Percentiles rank a stretch among this genome's conserved stretches.
phyloP scores from a whole-genome alignment of 345 rosid species.

The Lumnitzera racemosa region DNA sequence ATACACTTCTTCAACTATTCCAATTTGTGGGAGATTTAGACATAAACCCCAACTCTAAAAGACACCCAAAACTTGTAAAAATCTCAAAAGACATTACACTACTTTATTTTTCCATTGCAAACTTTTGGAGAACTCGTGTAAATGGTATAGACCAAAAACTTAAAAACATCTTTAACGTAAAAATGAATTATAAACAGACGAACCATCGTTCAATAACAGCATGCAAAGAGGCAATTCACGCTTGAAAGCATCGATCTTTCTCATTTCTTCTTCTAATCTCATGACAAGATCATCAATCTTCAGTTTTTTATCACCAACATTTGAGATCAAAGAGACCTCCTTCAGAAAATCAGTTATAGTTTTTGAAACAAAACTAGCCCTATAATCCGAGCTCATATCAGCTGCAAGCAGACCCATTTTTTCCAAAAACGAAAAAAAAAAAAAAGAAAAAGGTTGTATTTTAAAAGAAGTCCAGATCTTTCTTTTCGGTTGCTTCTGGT shows the following conservation, averaged over 20 bases:
- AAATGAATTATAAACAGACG: constrained; percentile 11
- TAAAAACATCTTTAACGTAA: neutral
- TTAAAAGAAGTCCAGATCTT: neutral
- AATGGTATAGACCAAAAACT: neutral
- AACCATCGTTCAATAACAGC: constrained; percentile 74
- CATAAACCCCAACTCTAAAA: too few relatives aligned
- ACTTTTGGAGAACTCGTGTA: neutral
- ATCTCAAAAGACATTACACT: too few relatives aligned
- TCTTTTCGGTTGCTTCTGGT: neutral
- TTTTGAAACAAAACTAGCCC: constrained; percentile 36
- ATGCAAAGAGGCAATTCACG: constrained; percentile 87
- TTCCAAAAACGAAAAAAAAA: neutral
- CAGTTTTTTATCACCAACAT: constrained; percentile 31
- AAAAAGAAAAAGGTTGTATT: neutral
- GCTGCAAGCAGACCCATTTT: constrained; percentile 47
- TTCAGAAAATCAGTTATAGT: constrained; percentile 46
- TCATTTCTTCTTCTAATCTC: constrained; percentile 65
- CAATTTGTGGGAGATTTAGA: too few relatives aligned
- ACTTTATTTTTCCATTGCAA: neutral
- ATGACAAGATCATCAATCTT: constrained; percentile 44
- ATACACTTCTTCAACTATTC: too few relatives aligned
- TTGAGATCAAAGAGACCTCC: constrained; percentile 39
- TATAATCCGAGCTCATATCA: constrained; percentile 58
- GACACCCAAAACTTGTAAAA: too few relatives aligned
- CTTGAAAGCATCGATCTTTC: constrained; percentile 66